Percentiles rank a stretch among this genome's conserved stretches.
These are phyloP conservation scores for Tulasnella sp. DNA, from an alignment of 768 basidiomycete genomes.

Conservation along the genomic window DNA sequence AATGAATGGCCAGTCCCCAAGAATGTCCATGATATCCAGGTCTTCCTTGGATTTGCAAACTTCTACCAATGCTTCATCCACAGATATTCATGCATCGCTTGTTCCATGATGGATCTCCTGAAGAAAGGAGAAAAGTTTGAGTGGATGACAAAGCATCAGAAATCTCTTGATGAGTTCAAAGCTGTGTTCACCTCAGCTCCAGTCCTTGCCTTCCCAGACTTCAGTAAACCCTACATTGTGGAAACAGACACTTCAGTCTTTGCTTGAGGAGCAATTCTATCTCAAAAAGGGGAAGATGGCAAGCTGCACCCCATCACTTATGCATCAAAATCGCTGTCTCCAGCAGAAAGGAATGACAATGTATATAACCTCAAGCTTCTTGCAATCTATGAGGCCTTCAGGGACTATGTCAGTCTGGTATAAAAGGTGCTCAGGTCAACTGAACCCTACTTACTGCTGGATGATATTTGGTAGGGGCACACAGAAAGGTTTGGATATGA, in stretches of 20 bases:
- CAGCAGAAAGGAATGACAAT: constrained; percentile 20
- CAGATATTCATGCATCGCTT: constrained; percentile 17
- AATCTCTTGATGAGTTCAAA: neutral
- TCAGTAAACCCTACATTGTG: neutral
- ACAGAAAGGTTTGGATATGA: too few species aligned
- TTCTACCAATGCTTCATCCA: constrained; percentile 23
- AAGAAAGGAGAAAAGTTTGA: neutral
- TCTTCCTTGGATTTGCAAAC: constrained; percentile 23
- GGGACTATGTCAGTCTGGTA: too few species aligned
- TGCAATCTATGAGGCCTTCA: constrained; percentile 20
- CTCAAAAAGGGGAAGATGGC: neutral
- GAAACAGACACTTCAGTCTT: neutral
- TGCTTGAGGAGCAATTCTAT: neutral
- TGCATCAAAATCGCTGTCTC: constrained; percentile 7
- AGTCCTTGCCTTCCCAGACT: neutral
- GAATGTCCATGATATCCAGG: constrained; percentile 18
- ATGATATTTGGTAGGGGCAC: too few species aligned
- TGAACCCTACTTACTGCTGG: too few species aligned
- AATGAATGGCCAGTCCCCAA: constrained; percentile 20
- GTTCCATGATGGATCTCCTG: constrained; percentile 10
- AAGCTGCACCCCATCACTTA: constrained; percentile 16
- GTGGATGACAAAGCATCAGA: neutral
- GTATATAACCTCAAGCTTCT: constrained; percentile 27
- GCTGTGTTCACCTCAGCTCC: neutral
- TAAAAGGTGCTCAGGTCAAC: too few species aligned